These are phyloP conservation scores for Lipomyces kockii DNA, from an alignment of 805 yeast genomes.

Conservation along the genomic window DNA sequence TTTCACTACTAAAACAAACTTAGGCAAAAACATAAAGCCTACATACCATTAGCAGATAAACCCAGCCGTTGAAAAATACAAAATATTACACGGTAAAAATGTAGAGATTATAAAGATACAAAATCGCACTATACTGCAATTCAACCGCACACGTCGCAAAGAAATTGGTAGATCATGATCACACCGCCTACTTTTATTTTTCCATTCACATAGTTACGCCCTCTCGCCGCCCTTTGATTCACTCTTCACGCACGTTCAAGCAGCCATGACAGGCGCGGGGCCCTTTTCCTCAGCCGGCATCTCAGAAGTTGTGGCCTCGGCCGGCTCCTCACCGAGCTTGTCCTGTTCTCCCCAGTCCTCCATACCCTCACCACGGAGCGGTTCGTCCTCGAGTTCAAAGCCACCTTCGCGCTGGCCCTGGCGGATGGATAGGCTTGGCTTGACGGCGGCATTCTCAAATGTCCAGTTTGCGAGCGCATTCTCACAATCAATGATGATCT, in stretches of 20 bases:
- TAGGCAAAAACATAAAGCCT: not conserved
- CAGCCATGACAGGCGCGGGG: not conserved
- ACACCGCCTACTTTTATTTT: not conserved
- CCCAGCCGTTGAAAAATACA: not conserved
- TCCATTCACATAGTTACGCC: not conserved
- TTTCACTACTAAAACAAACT: not conserved
- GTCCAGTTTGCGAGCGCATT: constrained; percentile 96
- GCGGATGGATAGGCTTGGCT: constrained; percentile 67
- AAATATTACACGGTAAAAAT: not conserved
- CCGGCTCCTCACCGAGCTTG: not conserved
- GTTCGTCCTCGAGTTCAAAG: constrained; percentile 29
- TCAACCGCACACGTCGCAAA: not conserved
- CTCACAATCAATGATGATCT: constrained; percentile 96
- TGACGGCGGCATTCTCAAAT: constrained; percentile 90
- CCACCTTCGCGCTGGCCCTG: constrained; percentile 11
- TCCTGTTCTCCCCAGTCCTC: constrained; percentile 1
- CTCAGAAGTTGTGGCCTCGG: not conserved
- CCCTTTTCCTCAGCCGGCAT: not conserved
- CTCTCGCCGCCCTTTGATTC: not conserved
- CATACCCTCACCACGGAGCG: not conserved
- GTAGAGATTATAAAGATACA: not conserved
- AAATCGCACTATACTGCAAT: not conserved
- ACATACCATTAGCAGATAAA: not conserved
- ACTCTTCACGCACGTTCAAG: not conserved
- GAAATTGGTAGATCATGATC: not conserved